Percentiles rank a stretch among this genome's conserved stretches.
Evolutionary conservation across 805 yeast species (phyloP).

Genomic region (Nakazawaea pomicola): DNA sequence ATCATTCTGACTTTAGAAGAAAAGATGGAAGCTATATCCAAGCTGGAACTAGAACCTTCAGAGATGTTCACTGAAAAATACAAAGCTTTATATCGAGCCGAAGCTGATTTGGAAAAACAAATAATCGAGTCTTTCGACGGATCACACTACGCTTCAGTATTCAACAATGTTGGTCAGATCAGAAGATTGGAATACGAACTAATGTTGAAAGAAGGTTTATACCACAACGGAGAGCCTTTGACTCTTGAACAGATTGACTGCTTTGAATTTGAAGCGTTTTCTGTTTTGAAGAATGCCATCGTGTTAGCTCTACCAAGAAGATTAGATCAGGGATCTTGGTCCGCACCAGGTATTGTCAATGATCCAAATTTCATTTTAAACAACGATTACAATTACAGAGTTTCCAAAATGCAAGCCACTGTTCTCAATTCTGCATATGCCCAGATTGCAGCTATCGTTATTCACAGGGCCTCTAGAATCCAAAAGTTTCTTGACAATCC

Average conservation of each 20-base stretch:
- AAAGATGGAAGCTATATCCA: background rate
- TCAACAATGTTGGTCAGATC: conserved; percentile 8
- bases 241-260: background rate
- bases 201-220: background rate
- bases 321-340: background rate
- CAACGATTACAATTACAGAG: background rate
- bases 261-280: background rate
- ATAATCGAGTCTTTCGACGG: background rate
- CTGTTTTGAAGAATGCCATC: background rate
- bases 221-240: background rate
- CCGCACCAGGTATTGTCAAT: background rate
- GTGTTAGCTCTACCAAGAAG: background rate
- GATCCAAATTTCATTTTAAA: background rate
- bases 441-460: conserved; percentile 1
- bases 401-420: conserved; percentile 3
- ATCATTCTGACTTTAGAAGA: background rate
- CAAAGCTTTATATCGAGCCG: background rate
- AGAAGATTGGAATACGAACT: conserved; percentile 3
- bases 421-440: conserved; percentile 1
- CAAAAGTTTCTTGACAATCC: background rate
- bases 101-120: background rate
- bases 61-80: background rate
- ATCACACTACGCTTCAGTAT: conserved; percentile 1
- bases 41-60: background rate
- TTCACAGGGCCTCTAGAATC: background rate